Evolutionary conservation across 495 filamentous ascomycete species (phyloP).

Genomic region (Lophiostoma macrostomum): DNA sequence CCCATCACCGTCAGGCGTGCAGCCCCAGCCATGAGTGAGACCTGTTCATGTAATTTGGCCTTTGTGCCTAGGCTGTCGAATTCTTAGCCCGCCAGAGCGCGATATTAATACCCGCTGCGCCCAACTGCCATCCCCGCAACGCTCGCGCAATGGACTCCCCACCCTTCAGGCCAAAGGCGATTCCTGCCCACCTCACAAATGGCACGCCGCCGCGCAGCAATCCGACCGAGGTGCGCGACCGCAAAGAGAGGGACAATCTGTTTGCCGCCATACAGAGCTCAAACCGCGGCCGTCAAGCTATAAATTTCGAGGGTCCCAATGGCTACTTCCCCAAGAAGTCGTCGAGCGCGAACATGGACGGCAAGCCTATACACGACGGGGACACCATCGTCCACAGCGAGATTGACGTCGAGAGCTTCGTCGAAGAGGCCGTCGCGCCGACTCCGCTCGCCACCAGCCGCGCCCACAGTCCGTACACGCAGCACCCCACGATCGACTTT

Average conservation of each 20-base stretch:
- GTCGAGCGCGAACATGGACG: slow-evolving; percentile 2
- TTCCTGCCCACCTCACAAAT: slow-evolving; percentile 31
- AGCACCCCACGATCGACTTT: slow-evolving; percentile 69
- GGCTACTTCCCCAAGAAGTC: slow-evolving; percentile 14
- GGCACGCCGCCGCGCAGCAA: slow-evolving; percentile 24
- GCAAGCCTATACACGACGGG: slow-evolving; percentile 7
- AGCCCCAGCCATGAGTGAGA: too few relatives aligned
- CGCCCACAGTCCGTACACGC: slow-evolving; percentile 59
- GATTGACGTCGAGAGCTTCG: slow-evolving; percentile 53
- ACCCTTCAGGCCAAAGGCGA: slow-evolving; percentile 30
- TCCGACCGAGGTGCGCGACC: slow-evolving; percentile 29
- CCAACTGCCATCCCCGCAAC: not conserved
- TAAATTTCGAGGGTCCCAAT: slow-evolving; percentile 28
- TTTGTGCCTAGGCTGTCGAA: too few relatives aligned
- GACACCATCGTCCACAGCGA: slow-evolving; percentile 10
- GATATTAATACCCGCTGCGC: slow-evolving; percentile 1
- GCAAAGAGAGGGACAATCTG: slow-evolving; percentile 32
- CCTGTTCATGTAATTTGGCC: too few relatives aligned
- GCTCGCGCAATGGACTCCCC: slow-evolving; percentile 21
- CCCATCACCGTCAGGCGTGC: too few relatives aligned
- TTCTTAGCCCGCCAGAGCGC: too few relatives aligned
- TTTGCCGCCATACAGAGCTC: slow-evolving; percentile 30
- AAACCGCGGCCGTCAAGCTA: slow-evolving; percentile 22
- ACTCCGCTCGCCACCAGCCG: slow-evolving; percentile 52
- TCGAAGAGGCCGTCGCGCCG: slow-evolving; percentile 58